Evolutionary conservation across 768 basidiomycete genomes (phyloP), one percentile per base, ranked within the genome.

Genomic region (Leccinellum luteum): DNA sequence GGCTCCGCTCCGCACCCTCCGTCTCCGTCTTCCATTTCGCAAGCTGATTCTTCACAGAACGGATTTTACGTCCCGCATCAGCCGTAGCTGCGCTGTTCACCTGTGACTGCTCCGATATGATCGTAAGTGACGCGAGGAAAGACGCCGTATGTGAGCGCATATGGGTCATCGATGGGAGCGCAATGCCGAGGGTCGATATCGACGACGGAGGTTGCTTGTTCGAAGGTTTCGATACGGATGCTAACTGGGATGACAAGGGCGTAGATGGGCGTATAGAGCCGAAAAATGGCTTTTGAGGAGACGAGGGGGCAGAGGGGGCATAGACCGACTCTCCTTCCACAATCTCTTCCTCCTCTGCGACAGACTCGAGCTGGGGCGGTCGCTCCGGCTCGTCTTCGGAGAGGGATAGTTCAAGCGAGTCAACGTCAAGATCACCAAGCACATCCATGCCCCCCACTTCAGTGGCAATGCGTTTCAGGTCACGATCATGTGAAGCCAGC

Each of bases 81-180:
- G 91, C 85, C 10, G 90, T 87, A 4, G 87, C 88, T 1, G 89
- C 93, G 10, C 87, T 85, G 65, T 92, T 92, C 51, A 93, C 90
- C 69, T 95, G 92, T 14, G 91, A 89, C 58, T 93, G 90, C 65
- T 95, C 92, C 25, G 89, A 91, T 61, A 94, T 84, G 32, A 85
- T 82, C 3, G 85, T 81, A 47, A 95, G 80, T 12, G 90, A 88
- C 23, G 85, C 75, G 48, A 89, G 85, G 52, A 94, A 82, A 9
- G 90, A 87, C 9, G 85, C 71, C 0, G 92, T 94, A 68, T 85
- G 81, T 23, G 84, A 80, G 44, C 92, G 87, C 56, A 94, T 77
- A 61, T 89, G 80, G 3, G 83, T 77, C 50, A 94, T 78, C 56
- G 90, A 86, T 2, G 85, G 79, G 48, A 90, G 78, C 0, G 86